Conservation (phyloP, 2,329 filamentous ascomycete species). For the Stylonectria norvegica region DNA sequence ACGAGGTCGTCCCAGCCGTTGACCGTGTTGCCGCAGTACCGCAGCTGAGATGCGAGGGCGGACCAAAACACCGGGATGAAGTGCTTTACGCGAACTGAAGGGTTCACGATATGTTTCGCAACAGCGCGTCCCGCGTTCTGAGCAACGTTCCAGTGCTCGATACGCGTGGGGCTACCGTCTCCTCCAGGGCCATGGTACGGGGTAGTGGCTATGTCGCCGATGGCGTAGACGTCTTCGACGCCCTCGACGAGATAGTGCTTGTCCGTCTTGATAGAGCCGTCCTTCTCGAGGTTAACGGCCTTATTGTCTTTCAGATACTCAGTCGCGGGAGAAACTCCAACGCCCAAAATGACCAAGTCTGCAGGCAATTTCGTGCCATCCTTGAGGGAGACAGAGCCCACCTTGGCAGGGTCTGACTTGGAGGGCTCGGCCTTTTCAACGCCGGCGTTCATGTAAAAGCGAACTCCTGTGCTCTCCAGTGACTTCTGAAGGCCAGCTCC, state of each 20-base stretch:
- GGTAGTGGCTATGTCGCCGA: constrained; percentile 93
- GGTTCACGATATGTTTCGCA: constrained; percentile 71
- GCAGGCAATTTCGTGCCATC: constrained; percentile 82
- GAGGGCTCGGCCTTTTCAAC: constrained; percentile 82
- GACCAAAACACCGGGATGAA: constrained; percentile 99
- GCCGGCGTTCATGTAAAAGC: constrained; percentile 76
- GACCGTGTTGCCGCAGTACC: constrained; percentile 85
- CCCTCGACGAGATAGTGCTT: constrained; percentile 74
- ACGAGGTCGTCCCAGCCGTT: constrained; percentile 85
- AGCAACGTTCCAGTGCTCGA: constrained; percentile 98
- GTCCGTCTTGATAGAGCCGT: constrained; percentile 82
- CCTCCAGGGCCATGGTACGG: constrained; percentile 90
- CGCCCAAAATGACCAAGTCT: constrained; percentile 86
- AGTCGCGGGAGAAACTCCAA: constrained; percentile 84
- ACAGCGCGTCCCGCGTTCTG: constrained; percentile 85
- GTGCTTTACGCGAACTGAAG: constrained; percentile 57
- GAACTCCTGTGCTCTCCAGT: constrained; percentile 82
- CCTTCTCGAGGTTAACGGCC: constrained; percentile 67
- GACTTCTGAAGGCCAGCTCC: constrained; percentile 75
- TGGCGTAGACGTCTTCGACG: constrained; percentile 79
- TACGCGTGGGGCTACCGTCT: constrained; percentile 68
- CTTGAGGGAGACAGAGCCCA: constrained; percentile 78
- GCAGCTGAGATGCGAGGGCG: constrained; percentile 79
- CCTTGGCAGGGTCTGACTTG: constrained; percentile 61
- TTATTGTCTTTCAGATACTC: constrained; percentile 74